Percentiles rank a stretch among this genome's conserved stretches.
phyloP scores from a whole-genome alignment of 306 rosid genomes.

The Hippophae gyantsensis region DNA sequence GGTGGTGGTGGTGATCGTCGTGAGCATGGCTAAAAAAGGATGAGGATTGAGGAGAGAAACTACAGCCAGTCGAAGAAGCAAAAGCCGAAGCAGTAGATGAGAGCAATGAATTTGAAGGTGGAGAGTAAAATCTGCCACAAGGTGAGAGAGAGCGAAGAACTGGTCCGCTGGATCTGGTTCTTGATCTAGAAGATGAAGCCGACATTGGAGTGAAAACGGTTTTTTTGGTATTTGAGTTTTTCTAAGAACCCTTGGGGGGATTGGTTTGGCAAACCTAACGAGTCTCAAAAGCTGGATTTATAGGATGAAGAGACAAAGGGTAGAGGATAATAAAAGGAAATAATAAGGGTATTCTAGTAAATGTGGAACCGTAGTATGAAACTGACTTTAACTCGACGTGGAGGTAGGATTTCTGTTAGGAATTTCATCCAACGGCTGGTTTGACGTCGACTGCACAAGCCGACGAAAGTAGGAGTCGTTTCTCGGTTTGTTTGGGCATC shows the following conservation, averaged over 20 bases:
- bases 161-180: slow-evolving; percentile 58
- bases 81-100: slow-evolving; percentile 50
- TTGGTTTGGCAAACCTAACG: slow-evolving; percentile 93
- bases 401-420: slow-evolving; percentile 14
- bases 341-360: not conserved
- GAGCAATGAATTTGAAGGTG: slow-evolving; percentile 35
- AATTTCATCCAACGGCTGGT: slow-evolving; percentile 62
- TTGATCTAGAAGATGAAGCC: slow-evolving; percentile 33
- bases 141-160: slow-evolving; percentile 69
- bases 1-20: slow-evolving; percentile 28
- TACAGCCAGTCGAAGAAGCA: slow-evolving; percentile 63
- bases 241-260: slow-evolving; percentile 42
- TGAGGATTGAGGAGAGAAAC: slow-evolving; percentile 44
- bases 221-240: not conserved
- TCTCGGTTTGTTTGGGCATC: too few species aligned
- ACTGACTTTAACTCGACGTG: not conserved
- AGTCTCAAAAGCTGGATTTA: slow-evolving; percentile 59
- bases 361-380: slow-evolving; percentile 24
- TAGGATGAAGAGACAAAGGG: slow-evolving; percentile 26
- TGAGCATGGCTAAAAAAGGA: slow-evolving; percentile 29
- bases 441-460: slow-evolving; percentile 19
- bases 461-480: slow-evolving; percentile 16
- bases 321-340: slow-evolving; percentile 9
- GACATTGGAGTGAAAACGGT: slow-evolving; percentile 33
- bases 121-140: slow-evolving; percentile 52